phyloP scores from a whole-genome alignment of 2,329 filamentous ascomycete genomes.

The Penicillium brasilianum region DNA sequence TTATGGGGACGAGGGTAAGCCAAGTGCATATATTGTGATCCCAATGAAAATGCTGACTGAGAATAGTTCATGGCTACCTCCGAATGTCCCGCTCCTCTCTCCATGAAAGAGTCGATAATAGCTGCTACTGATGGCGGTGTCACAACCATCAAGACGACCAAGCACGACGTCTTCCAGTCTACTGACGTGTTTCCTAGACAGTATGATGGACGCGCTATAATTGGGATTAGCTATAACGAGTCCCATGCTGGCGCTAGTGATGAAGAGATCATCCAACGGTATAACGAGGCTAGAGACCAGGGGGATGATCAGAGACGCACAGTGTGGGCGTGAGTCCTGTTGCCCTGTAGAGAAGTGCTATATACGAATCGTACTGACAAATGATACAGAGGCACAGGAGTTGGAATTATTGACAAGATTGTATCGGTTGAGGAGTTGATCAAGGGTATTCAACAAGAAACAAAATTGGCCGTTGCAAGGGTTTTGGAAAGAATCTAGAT shows the following conservation, averaged over 20 bases:
- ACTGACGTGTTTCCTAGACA: conserved; percentile 27
- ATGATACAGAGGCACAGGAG: conserved; percentile 20
- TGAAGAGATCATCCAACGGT: conserved; percentile 26
- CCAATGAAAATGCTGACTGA: conserved; percentile 39
- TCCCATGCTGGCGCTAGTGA: conserved; percentile 18
- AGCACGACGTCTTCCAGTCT: conserved; percentile 30
- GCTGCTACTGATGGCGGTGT: conserved; percentile 51
- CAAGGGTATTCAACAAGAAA: conserved; percentile 15
- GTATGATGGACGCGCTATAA: conserved; percentile 28
- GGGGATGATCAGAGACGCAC: conserved; percentile 27
- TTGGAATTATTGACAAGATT: conserved; percentile 25
- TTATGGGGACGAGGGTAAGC: conserved; percentile 29
- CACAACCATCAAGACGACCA: conserved; percentile 53
- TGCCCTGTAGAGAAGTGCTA: not conserved
- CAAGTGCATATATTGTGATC: not conserved
- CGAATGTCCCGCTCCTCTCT: conserved; percentile 52
- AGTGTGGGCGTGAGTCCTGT: conserved; percentile 27
- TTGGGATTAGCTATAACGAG: conserved; percentile 24
- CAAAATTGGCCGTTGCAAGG: conserved; percentile 10
- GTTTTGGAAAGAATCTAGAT: conserved; percentile 10
- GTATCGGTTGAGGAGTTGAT: conserved; percentile 22
- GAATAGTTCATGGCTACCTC: conserved; percentile 51
- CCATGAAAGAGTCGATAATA: conserved; percentile 50
- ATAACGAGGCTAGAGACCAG: conserved; percentile 22
- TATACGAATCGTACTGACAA: not conserved